Evolutionary conservation across 2,329 filamentous ascomycete genomes (phyloP).

Genomic region (Colletotrichum incanum): DNA sequence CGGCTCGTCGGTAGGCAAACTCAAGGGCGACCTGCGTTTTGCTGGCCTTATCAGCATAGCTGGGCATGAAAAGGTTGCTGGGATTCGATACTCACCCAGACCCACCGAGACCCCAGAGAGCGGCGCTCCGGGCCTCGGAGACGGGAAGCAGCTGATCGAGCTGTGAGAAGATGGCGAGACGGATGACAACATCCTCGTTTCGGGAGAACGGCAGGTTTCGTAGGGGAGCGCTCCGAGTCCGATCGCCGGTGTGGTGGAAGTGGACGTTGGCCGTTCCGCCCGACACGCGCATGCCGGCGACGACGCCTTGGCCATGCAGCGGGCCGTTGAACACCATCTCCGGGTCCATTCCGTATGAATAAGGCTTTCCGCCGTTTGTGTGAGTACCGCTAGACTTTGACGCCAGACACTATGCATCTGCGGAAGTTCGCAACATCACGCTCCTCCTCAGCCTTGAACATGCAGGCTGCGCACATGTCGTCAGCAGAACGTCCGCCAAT

Average conservation of each 20-base stretch:
- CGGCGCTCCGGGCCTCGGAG: not conserved
- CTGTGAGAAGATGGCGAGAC: not conserved
- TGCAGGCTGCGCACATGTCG: not conserved
- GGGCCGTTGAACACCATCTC: not conserved
- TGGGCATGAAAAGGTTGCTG: not conserved
- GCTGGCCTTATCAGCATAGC: not conserved
- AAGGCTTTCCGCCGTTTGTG: not conserved
- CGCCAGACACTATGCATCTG: not conserved
- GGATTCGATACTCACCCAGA: not conserved
- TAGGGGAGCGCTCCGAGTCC: not conserved
- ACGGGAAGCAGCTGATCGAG: not conserved
- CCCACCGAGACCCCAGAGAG: not conserved
- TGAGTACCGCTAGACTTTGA: not conserved
- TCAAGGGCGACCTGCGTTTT: slow-evolving; percentile 1
- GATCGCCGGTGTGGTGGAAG: not conserved
- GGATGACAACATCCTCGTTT: not conserved
- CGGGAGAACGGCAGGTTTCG: not conserved
- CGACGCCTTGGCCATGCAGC: not conserved
- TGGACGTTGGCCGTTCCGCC: not conserved
- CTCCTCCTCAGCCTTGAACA: not conserved
- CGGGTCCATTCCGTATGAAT: not conserved
- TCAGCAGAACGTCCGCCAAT: not conserved
- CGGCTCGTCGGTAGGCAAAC: not conserved
- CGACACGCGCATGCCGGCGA: slow-evolving; percentile 3
- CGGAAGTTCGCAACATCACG: not conserved